Evolutionary conservation across 2,329 filamentous ascomycete species (phyloP), one percentile per base, ranked within the genome.

Genomic region (Fusarium multiceps): DNA sequence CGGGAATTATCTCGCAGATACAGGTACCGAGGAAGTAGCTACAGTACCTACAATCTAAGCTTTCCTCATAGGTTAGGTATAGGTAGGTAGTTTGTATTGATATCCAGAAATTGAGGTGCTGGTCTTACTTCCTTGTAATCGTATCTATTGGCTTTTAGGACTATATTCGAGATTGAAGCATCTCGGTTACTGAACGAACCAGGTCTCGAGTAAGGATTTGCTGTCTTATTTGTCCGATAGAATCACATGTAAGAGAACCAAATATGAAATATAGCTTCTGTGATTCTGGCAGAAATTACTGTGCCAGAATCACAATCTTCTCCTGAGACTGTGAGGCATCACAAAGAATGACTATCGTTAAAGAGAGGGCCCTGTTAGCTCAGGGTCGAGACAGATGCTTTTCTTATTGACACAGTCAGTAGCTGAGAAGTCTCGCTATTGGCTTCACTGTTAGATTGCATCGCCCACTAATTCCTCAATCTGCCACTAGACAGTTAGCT

Each of bases 161-260:
- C 18, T 11, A 37, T 37, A 37, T 37, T 37, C 18, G 18, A 37
- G 32, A 37, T 37, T 37, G 18, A 37, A 37, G 34, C 34, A 37
- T n/a, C 18, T 37, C 34, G 34, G 34, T 37, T 37, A 37, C 34
- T 37, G 34, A n/a, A 37, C 34, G 18, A 37, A 37, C 34, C 34
- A 37, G 16, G 34, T 37, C 34, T 10, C 34, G 10, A n/a, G 34
- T 7, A 37, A 37, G 34, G 34, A 32, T 16, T 32, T 32, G 14
- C 7, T 32, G 14, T 32, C 14, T 32, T 37, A 37, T n/a, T 12
- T 11, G 34, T 37, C 34, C 12, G 34, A 37, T n/a, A 45, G 43
- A 68, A 59, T 65, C 55, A 56, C 68, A 68, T 71, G 68, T 58
- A 49, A 68, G 40, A 56, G 16, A 42, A 40, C 25, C 6, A 23